phyloP scores from a whole-genome alignment of 164 flowering plant genomes.

The Berberis vulgaris region DNA sequence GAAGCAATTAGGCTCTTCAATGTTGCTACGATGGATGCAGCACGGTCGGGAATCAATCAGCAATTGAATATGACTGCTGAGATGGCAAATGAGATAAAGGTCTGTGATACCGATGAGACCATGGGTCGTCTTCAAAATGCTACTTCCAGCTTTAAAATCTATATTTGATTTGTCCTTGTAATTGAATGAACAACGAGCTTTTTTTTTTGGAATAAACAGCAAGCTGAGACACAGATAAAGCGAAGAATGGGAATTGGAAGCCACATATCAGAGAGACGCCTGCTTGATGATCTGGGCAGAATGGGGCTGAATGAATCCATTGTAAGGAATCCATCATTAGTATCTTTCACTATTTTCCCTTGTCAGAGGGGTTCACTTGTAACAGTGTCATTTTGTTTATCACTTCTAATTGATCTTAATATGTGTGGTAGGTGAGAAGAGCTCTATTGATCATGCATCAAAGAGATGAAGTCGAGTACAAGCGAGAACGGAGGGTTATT shows the following conservation, averaged over 20 bases:
- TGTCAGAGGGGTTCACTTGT: too few relatives aligned
- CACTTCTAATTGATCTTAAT: too few relatives aligned
- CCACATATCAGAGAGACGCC: conserved; percentile 81
- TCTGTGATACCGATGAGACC: conserved; percentile 14
- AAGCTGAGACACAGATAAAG: conserved; percentile 93
- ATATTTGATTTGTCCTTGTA: neutral
- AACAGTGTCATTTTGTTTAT: neutral
- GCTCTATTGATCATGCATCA: too few relatives aligned
- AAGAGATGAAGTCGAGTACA: too few relatives aligned
- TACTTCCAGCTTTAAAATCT: neutral
- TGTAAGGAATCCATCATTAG: conserved; percentile 32
- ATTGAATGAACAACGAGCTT: neutral
- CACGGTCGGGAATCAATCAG: conserved; percentile 79
- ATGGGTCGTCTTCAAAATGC: neutral
- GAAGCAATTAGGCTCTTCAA: conserved; percentile 86
- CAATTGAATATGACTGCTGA: conserved; percentile 72
- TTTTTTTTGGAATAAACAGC: conserved; percentile 34
- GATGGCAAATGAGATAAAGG: conserved; percentile 88
- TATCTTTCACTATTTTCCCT: neutral
- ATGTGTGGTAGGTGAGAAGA: too few relatives aligned
- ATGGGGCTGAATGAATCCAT: conserved; percentile 94
- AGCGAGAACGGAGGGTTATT: too few relatives aligned
- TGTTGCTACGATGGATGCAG: conserved; percentile 95
- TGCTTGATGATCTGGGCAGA: conserved; percentile 78
- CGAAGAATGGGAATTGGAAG: conserved; percentile 95